These are phyloP conservation scores for Aspergillus proliferans DNA, from an alignment of 2,329 filamentous ascomycete species.

Conservation along the genomic window DNA sequence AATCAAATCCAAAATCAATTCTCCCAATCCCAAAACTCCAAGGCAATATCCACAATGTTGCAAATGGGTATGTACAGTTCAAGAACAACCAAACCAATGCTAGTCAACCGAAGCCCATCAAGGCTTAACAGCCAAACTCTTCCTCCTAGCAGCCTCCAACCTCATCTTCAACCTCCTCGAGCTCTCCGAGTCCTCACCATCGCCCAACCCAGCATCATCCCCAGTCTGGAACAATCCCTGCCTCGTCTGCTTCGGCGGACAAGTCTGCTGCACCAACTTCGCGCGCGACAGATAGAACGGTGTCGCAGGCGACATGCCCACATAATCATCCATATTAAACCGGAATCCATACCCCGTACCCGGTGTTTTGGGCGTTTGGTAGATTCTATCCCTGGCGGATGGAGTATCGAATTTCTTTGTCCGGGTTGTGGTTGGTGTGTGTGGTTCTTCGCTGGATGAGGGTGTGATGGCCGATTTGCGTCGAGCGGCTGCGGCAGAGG, in stretches of 20 bases:
- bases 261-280: conserved; percentile 46
- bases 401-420: conserved; percentile 1
- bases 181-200: conserved; percentile 21
- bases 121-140: conserved; percentile 72
- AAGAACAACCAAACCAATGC: background rate
- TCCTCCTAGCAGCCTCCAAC: conserved; percentile 65
- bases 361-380: conserved; percentile 27
- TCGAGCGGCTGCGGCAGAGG: conserved; percentile 21
- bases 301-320: conserved; percentile 40
- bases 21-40: too few relatives aligned
- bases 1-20: too few relatives aligned
- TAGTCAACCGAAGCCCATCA: background rate
- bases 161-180: conserved; percentile 49
- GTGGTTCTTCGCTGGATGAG: conserved; percentile 14
- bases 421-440: conserved; percentile 4
- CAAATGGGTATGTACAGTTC: background rate
- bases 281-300: conserved; percentile 42
- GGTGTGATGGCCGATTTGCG: conserved; percentile 28
- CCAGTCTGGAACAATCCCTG: conserved; percentile 34
- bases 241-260: conserved; percentile 47
- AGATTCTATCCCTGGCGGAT: conserved; percentile 1
- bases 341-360: conserved; percentile 15
- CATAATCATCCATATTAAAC: conserved; percentile 32
- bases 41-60: background rate
- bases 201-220: background rate